Evolutionary conservation across 164 flowering plant genomes (phyloP).

Genomic region (Umbilicus rupestris): DNA sequence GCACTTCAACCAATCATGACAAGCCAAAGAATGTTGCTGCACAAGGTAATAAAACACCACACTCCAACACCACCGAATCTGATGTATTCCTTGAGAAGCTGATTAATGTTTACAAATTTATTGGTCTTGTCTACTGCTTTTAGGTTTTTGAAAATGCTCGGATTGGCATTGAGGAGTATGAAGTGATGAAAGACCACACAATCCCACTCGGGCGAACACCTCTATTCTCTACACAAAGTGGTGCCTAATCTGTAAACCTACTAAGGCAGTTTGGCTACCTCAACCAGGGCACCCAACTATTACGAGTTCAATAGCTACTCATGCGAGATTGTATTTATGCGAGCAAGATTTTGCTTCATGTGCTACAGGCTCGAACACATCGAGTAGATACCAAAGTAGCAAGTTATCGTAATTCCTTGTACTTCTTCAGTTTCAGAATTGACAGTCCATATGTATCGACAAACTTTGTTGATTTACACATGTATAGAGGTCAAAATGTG

Average conservation of each 20-base stretch:
- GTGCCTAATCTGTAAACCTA: slow-evolving; percentile 29
- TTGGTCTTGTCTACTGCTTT: slow-evolving; percentile 3
- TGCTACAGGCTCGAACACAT: too few relatives aligned
- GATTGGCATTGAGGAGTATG: slow-evolving; percentile 56
- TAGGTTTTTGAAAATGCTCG: slow-evolving; percentile 65
- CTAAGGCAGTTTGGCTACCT: neutral
- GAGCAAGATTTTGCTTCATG: too few relatives aligned
- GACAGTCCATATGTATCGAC: too few relatives aligned
- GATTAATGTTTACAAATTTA: neutral
- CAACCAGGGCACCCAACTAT: too few relatives aligned
- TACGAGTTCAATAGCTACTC: too few relatives aligned
- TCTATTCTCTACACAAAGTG: slow-evolving; percentile 56
- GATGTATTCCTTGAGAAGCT: neutral
- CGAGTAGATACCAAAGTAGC: too few relatives aligned
- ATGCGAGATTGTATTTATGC: too few relatives aligned
- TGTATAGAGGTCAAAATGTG: too few relatives aligned
- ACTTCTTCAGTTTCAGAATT: too few relatives aligned
- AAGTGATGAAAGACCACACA: slow-evolving; percentile 58
- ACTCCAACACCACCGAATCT: neutral
- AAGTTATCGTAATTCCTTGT: too few relatives aligned
- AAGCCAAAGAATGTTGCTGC: slow-evolving; percentile 37
- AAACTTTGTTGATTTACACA: too few relatives aligned
- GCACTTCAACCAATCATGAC: slow-evolving; percentile 44
- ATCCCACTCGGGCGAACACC: slow-evolving; percentile 75
- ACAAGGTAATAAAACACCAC: slow-evolving; percentile 40